These are phyloP conservation scores for Xylariales sp. DNA, from an alignment of 2,329 filamentous ascomycete species.

Conservation along the genomic window DNA sequence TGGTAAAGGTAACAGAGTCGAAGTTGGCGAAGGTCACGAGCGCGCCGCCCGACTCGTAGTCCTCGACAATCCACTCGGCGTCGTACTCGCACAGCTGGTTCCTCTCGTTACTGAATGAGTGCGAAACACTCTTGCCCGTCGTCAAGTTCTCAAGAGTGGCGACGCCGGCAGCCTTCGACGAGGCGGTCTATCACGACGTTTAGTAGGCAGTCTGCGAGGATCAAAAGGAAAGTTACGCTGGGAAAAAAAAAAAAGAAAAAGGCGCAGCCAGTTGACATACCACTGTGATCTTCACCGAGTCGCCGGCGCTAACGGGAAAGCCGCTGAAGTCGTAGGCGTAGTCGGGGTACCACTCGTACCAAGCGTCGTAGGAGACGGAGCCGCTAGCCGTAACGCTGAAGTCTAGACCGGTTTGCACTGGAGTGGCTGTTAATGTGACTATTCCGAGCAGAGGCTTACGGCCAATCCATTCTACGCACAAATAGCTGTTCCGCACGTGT, in stretches of 20 bases:
- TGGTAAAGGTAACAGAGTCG: slow-evolving; percentile 57
- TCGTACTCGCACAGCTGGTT: slow-evolving; percentile 64
- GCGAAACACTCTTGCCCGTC: slow-evolving; percentile 62
- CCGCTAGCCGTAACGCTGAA: slow-evolving; percentile 60
- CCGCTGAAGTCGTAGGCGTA: slow-evolving; percentile 64
- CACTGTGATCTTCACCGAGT: slow-evolving; percentile 47
- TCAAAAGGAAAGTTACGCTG: neutral
- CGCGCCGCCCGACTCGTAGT: slow-evolving; percentile 55
- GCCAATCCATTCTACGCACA: slow-evolving; percentile 15
- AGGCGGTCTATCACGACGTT: slow-evolving; percentile 25
- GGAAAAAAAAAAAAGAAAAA: slow-evolving; percentile 6
- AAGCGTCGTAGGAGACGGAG: slow-evolving; percentile 61
- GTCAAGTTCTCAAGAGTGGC: slow-evolving; percentile 57
- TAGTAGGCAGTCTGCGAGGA: neutral
- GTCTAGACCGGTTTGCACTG: slow-evolving; percentile 67
- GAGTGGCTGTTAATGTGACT: too few species aligned
- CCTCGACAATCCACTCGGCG: slow-evolving; percentile 73
- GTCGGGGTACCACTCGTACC: slow-evolving; percentile 71
- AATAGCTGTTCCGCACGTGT: slow-evolving; percentile 65
- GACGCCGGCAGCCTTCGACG: slow-evolving; percentile 35
- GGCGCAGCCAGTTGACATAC: slow-evolving; percentile 23
- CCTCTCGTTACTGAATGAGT: slow-evolving; percentile 60
- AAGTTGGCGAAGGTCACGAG: slow-evolving; percentile 61
- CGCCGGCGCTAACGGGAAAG: slow-evolving; percentile 53
- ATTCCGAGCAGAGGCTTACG: too few species aligned